phyloP scores from a whole-genome alignment of 768 basidiomycete genomes.

The Panus rudis region DNA sequence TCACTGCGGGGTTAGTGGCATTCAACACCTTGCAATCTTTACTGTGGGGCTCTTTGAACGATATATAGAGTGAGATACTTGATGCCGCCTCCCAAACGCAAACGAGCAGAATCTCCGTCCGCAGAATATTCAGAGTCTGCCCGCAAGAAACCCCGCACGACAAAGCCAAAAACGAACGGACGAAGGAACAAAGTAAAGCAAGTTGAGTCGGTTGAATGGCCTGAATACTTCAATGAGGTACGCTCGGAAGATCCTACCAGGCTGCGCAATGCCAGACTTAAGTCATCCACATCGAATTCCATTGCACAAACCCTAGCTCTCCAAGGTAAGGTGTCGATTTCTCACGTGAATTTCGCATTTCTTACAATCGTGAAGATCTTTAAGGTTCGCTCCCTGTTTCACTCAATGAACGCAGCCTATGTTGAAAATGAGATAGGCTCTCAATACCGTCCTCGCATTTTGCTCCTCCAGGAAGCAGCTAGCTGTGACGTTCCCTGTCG shows the following conservation, averaged over 20 bases:
- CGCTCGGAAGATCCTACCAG: not conserved
- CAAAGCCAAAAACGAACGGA: too few species aligned
- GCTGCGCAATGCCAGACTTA: conserved; percentile 1
- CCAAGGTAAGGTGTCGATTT: conserved; percentile 29
- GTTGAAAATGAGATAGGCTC: conserved; percentile 42
- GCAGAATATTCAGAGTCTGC: too few species aligned
- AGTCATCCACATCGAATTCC: not conserved
- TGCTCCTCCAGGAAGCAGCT: conserved; percentile 75
- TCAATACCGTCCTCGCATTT: conserved; percentile 87
- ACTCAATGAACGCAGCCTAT: conserved; percentile 8
- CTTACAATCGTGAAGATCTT: not conserved
- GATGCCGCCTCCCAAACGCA: conserved; percentile 5
- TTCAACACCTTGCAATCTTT: too few species aligned
- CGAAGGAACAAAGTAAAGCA: conserved; percentile 5
- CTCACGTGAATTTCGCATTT: not conserved
- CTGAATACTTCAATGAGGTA: conserved; percentile 21
- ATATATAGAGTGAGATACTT: too few species aligned
- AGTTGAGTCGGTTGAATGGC: too few species aligned
- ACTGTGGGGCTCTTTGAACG: too few species aligned
- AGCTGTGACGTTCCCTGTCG: conserved; percentile 69
- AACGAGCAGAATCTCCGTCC: not conserved
- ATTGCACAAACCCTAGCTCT: conserved; percentile 28
- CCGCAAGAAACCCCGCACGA: too few species aligned
- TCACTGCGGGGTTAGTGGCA: too few species aligned
- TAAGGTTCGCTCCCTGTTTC: not conserved